These are phyloP conservation scores for Wickerhamomyces mucosus DNA, from an alignment of 805 yeast genomes.

Conservation along the genomic window DNA sequence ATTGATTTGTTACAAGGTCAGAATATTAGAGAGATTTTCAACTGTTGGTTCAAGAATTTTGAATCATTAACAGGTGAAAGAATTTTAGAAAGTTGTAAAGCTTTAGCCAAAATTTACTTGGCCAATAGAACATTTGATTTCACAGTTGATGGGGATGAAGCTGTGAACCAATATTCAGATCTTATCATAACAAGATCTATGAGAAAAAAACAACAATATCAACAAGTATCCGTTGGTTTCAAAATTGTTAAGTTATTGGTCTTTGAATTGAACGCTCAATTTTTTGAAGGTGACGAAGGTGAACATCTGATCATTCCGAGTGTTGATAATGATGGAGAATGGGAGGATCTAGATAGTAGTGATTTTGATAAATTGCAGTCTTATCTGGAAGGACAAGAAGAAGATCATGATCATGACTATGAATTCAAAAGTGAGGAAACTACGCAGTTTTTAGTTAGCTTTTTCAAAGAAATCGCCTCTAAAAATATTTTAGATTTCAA, in stretches of 20 bases:
- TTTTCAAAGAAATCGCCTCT: constrained; percentile 36
- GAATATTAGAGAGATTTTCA: constrained; percentile 43
- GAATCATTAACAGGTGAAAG: constrained; percentile 68
- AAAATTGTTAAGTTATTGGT: constrained; percentile 67
- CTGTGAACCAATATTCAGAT: constrained; percentile 46
- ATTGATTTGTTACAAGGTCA: constrained; percentile 44
- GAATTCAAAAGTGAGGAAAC: constrained; percentile 4
- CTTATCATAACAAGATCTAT: constrained; percentile 80
- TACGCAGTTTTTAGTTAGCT: constrained; percentile 33
- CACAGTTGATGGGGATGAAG: constrained; percentile 67
- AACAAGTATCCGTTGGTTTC: constrained; percentile 55
- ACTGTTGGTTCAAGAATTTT: constrained; percentile 78
- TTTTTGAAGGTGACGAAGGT: constrained; percentile 6
- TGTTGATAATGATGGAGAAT: constrained; percentile 48
- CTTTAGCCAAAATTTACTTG: constrained; percentile 61
- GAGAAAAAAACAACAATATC: constrained; percentile 52
- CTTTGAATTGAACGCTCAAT: constrained; percentile 61
- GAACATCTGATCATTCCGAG: constrained; percentile 48
- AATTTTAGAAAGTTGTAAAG: constrained; percentile 56
- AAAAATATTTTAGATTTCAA: constrained; percentile 43
- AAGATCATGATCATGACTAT: constrained; percentile 23
- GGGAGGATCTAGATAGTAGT: constrained; percentile 74
- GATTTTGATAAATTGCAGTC: constrained; percentile 53
- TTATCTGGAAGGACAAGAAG: constrained; percentile 38
- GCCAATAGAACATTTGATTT: constrained; percentile 45